These are phyloP conservation scores for Saccharomycopsis sp. DNA, from an alignment of 805 yeast genomes.

Conservation along the genomic window DNA sequence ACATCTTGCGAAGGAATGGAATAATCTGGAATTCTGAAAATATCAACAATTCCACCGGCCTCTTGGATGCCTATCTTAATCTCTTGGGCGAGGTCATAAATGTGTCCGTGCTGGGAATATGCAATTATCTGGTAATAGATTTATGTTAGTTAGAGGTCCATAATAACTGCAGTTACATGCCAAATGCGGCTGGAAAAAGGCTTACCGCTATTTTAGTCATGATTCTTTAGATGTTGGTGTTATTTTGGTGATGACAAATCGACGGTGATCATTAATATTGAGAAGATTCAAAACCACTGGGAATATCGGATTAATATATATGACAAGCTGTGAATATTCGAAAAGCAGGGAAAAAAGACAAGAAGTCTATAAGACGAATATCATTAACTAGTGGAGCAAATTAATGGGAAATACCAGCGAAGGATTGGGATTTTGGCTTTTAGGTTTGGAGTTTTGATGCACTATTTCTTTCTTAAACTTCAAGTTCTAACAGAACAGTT, in stretches of 20 bases:
- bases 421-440: background rate
- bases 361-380: background rate
- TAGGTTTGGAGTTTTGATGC: background rate
- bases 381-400: background rate
- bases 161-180: background rate
- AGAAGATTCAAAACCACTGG: background rate
- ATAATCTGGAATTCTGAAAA: constrained; percentile 66
- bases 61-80: constrained; percentile 61
- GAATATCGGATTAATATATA: too few relatives aligned
- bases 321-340: too few relatives aligned
- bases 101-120: constrained; percentile 78
- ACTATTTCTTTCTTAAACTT: background rate
- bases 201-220: constrained; percentile 2
- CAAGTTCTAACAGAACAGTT: too few relatives aligned
- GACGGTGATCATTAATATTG: too few relatives aligned
- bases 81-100: constrained; percentile 59
- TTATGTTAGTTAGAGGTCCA: background rate
- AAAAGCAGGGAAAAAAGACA: too few relatives aligned
- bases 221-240: background rate
- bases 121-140: constrained; percentile 35
- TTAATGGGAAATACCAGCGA: background rate
- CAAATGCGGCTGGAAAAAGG: background rate
- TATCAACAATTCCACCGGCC: constrained; percentile 62
- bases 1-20: background rate
- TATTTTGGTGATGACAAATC: too few relatives aligned